These are phyloP conservation scores for Juncus effusus DNA, from an alignment of 176 grass and related monocot genomes.

Conservation along the genomic window DNA sequence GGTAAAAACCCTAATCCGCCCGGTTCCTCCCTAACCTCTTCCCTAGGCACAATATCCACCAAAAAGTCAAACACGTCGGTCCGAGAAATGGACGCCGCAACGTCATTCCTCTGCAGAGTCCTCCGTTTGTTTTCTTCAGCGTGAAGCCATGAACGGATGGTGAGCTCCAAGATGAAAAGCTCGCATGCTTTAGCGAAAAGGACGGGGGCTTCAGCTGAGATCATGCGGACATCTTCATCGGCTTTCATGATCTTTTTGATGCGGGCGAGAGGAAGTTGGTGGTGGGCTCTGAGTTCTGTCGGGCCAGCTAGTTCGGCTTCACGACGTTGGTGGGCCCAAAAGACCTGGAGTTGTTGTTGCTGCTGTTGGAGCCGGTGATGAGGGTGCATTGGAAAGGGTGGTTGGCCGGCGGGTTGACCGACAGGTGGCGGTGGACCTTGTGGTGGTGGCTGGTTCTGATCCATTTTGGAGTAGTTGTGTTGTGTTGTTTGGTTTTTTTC, in stretches of 20 bases:
- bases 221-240: constrained; percentile 83
- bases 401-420: constrained; percentile 25
- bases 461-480: background rate
- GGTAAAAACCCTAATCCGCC: constrained; percentile 50
- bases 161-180: constrained; percentile 85
- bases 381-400: constrained; percentile 45
- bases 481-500: constrained; percentile 29
- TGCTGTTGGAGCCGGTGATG: constrained; percentile 79
- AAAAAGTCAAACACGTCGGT: constrained; percentile 99
- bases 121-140: constrained; percentile 86
- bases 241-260: constrained; percentile 96
- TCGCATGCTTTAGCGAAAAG: constrained; percentile 75
- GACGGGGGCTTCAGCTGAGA: constrained; percentile 76
- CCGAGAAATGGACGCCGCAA: constrained; percentile 81
- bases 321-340: constrained; percentile 79
- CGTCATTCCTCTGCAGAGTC: constrained; percentile 73
- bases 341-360: constrained; percentile 67
- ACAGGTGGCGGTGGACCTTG: constrained; percentile 28
- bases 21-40: constrained; percentile 73
- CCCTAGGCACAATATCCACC: constrained; percentile 79
- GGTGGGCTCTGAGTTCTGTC: constrained; percentile 69
- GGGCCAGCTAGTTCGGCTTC: constrained; percentile 70
- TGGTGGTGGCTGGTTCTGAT: constrained; percentile 37
- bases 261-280: constrained; percentile 73
- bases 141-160: constrained; percentile 77